These are phyloP conservation scores for Apostasia shenzhenica DNA, from an alignment of 106 monocot species.

Conservation along the genomic window DNA sequence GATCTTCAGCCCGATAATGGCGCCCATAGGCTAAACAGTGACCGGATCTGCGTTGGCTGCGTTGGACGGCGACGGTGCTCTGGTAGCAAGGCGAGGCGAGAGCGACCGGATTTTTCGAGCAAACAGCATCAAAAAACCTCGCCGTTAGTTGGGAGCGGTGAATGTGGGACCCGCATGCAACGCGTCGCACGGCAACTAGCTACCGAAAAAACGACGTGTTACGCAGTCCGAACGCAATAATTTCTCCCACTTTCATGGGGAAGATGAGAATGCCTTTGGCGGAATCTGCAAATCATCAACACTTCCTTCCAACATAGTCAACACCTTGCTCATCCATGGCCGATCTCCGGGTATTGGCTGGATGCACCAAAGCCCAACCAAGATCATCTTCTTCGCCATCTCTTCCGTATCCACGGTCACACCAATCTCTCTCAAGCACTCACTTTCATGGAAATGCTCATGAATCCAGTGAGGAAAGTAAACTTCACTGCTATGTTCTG, in stretches of 20 bases:
- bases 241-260: neutral
- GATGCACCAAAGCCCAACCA: constrained; percentile 17
- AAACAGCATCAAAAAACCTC: no score
- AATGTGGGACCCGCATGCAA: no score
- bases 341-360: constrained; percentile 11
- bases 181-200: no score
- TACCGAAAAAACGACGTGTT: no score
- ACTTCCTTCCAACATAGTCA: constrained; percentile 25
- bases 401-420: constrained; percentile 7
- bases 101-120: no score
- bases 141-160: no score
- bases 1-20: no score
- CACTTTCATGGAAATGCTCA: constrained; percentile 1
- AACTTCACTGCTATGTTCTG: constrained; percentile 5
- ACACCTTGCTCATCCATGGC: constrained; percentile 13
- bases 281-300: constrained; percentile 9
- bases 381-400: constrained; percentile 9
- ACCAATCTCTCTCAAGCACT: neutral
- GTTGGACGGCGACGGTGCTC: no score
- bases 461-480: constrained; percentile 30
- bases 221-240: no score
- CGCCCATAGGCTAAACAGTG: no score
- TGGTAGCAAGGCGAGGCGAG: no score
- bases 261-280: constrained; percentile 6
- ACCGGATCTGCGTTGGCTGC: no score